phyloP scores from a whole-genome alignment of 805 yeast genomes.

The Candida maris region DNA sequence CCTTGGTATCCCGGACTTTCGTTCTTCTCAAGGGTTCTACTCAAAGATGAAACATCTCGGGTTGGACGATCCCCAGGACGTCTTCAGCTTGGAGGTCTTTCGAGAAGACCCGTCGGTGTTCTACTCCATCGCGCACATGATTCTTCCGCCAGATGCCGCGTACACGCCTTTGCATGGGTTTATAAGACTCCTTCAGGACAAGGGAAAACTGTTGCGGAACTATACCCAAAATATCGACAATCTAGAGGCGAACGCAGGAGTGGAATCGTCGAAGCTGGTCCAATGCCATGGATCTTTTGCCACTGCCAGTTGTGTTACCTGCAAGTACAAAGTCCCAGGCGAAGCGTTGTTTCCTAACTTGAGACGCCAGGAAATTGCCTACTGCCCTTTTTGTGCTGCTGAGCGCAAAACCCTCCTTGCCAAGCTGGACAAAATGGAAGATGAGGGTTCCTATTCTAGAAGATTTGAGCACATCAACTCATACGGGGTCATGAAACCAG shows the following conservation, averaged over 20 bases:
- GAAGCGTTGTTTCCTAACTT: conserved; percentile 58
- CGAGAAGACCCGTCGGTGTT: conserved; percentile 73
- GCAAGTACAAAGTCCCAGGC: conserved; percentile 66
- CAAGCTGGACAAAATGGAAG: conserved; percentile 30
- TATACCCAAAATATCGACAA: conserved; percentile 93
- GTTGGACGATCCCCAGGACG: conserved; percentile 84
- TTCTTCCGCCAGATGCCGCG: conserved; percentile 66
- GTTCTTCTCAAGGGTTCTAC: conserved; percentile 86
- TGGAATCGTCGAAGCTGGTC: conserved; percentile 59
- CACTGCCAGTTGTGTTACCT: conserved; percentile 77
- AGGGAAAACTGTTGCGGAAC: conserved; percentile 73
- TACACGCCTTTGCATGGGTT: conserved; percentile 81
- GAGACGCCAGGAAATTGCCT: conserved; percentile 55
- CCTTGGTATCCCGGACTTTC: conserved; percentile 87
- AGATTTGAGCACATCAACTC: conserved; percentile 39
- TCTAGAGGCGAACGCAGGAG: conserved; percentile 77
- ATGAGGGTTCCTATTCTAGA: conserved; percentile 28
- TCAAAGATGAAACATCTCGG: conserved; percentile 64
- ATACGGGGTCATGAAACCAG: conserved; percentile 86
- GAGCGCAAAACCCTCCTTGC: conserved; percentile 34
- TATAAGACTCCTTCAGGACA: conserved; percentile 67
- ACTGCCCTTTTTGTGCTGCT: conserved; percentile 63
- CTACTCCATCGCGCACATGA: conserved; percentile 81
- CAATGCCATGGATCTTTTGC: conserved; percentile 96
- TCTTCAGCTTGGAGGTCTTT: conserved; percentile 72